These are phyloP conservation scores for Lasiosphaeria hispida DNA, from an alignment of 495 filamentous ascomycete genomes.

Conservation along the genomic window DNA sequence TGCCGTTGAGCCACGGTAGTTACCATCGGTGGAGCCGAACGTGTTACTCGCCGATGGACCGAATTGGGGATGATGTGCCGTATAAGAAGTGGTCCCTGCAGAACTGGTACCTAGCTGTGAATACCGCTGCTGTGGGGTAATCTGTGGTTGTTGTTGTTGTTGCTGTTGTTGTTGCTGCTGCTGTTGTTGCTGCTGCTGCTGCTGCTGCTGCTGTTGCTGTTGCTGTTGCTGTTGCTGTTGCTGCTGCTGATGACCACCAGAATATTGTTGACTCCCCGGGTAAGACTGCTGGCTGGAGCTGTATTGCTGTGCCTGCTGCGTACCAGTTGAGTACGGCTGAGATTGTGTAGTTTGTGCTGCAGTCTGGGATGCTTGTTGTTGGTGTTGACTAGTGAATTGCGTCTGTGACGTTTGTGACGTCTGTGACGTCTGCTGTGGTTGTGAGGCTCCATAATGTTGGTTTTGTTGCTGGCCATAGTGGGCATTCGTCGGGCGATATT, in stretches of 20 bases:
- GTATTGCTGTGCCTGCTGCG: conserved; percentile 23
- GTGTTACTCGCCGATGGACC: conserved; percentile 36
- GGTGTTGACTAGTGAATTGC: conserved; percentile 26
- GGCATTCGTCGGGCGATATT: conserved; percentile 21
- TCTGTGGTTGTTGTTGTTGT: no score
- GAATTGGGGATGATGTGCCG: conserved; percentile 44
- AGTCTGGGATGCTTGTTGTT: conserved; percentile 23
- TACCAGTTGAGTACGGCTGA: conserved; percentile 24
- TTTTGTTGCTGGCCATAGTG: conserved; percentile 22
- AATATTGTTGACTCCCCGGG: conserved; percentile 29
- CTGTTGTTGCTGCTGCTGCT: no score
- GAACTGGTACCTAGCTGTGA: conserved; percentile 40
- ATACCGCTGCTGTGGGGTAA: conserved; percentile 37
- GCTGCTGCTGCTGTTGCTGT: no score
- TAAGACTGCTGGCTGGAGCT: conserved; percentile 25
- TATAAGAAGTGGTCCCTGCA: conserved; percentile 35
- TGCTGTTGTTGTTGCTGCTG: no score
- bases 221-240: no score
- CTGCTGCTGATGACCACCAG: conserved; percentile 25
- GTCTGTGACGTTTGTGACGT: conserved; percentile 16
- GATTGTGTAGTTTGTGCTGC: conserved; percentile 16
- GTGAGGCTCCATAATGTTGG: conserved; percentile 18
- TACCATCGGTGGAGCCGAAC: conserved; percentile 36
- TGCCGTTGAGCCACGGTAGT: conserved; percentile 37
- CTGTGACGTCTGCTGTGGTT: conserved; percentile 22